Evolutionary conservation across 768 basidiomycete species (phyloP), one percentile per base, ranked within the genome.

Genomic region (Kwoniella heveanensis): DNA sequence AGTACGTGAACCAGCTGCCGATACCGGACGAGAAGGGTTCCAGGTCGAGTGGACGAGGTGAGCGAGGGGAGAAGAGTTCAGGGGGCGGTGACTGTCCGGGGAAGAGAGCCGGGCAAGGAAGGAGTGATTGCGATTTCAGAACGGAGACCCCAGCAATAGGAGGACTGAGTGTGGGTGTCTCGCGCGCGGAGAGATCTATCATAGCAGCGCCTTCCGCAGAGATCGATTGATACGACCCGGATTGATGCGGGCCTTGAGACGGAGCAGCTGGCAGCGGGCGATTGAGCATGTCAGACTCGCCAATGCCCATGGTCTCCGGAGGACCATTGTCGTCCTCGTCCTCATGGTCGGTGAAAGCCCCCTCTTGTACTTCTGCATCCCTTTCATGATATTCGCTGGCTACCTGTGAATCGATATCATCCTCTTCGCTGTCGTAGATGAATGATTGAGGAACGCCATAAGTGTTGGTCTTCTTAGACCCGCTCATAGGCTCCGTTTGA

Each of bases 401-500:
- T 32, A 32, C 32, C 32, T 32, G 32, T 48, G 64, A 49, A 56
- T 26, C 39, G 27, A 50, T 39, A 26, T 59, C 65, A 19, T 71
- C 70, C 13, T 54, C 61, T 9, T 66, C 67, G 48, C 59, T 67
- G 29, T 26, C n/a, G 55, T 69, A 72, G 2, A 72, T 53, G 36
- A 69, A 19, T 1, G 71, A 67, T 8, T n/a, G 29, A 17, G 67
- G 65, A 7, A 72, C 51, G n/a, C 65, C 65, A 47, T 69, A 69
- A 21, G 30, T 59, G 51, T 59, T 59, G 15, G 25, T 59, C 47
- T 52, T 46, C 30, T 5, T 6, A 32, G 32, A 21, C 30, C 25
- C 5, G 12, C 3, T 5, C 24, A 21, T 1, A 10, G 47, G 30
- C 5, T 22, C n/a, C 25, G 48, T 24, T 62, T 32, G 7, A 32